phyloP scores from a whole-genome alignment of 495 filamentous ascomycete species.

The Aspergillus avenaceus region DNA sequence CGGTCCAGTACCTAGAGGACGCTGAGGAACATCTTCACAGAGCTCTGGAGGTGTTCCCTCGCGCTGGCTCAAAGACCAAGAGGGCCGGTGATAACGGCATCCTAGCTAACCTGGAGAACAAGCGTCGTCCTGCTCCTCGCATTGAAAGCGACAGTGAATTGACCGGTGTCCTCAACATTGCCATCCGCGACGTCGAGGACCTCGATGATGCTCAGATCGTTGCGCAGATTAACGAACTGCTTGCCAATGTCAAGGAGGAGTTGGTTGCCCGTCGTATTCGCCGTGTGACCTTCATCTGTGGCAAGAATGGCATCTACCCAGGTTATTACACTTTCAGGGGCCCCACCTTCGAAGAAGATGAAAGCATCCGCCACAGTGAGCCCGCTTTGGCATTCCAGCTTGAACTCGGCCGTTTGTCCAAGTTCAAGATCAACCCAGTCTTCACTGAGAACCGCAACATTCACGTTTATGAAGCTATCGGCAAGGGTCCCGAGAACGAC shows the following conservation, averaged over 20 bases:
- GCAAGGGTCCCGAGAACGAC: slow-evolving; percentile 89
- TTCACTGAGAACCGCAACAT: slow-evolving; percentile 99
- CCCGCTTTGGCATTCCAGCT: slow-evolving; percentile 97
- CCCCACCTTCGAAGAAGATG: slow-evolving; percentile 81
- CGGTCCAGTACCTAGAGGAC: slow-evolving; percentile 89
- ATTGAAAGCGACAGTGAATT: slow-evolving; percentile 66
- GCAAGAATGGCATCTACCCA: slow-evolving; percentile 90
- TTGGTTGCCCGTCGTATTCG: slow-evolving; percentile 75
- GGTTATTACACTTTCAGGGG: slow-evolving; percentile 98
- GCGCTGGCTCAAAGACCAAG: slow-evolving; percentile 40
- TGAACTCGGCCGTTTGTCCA: slow-evolving; percentile 86
- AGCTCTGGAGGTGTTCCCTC: slow-evolving; percentile 78
- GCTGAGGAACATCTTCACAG: slow-evolving; percentile 77
- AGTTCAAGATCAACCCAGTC: slow-evolving; percentile 95
- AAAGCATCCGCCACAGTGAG: slow-evolving; percentile 94
- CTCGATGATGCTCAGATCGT: slow-evolving; percentile 80
- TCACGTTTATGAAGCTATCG: slow-evolving; percentile 94
- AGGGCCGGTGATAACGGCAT: slow-evolving; percentile 44
- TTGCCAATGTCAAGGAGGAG: slow-evolving; percentile 82
- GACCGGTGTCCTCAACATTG: slow-evolving; percentile 86
- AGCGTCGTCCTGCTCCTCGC: slow-evolving; percentile 56
- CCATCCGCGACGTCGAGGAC: slow-evolving; percentile 84
- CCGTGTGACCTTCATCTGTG: slow-evolving; percentile 93
- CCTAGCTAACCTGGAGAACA: slow-evolving; percentile 68
- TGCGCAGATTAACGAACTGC: slow-evolving; percentile 63